Evolutionary conservation across 768 basidiomycete species (phyloP).

Genomic region (Panellus pusillus): DNA sequence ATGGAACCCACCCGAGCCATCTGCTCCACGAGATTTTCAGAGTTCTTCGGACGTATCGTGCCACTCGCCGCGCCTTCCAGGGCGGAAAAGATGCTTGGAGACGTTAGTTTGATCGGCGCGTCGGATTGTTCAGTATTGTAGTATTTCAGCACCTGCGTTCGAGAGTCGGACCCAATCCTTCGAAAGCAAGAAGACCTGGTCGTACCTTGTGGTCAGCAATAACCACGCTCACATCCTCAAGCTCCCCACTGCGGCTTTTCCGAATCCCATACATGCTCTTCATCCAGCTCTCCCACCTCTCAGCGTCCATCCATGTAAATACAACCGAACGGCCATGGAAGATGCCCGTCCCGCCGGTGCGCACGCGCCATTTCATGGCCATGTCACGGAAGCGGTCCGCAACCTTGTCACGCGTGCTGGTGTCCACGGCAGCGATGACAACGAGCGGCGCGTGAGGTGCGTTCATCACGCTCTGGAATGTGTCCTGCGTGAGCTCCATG

Average conservation of each 20-base stretch:
- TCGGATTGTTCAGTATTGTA: slow-evolving; percentile 67
- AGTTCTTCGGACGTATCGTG: slow-evolving; percentile 53
- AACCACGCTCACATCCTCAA: slow-evolving; percentile 54
- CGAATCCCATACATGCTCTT: slow-evolving; percentile 85
- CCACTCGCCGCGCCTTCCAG: slow-evolving; percentile 65
- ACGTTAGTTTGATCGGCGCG: slow-evolving; percentile 54
- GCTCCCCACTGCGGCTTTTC: slow-evolving; percentile 26
- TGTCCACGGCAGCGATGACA: slow-evolving; percentile 61
- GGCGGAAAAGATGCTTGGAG: slow-evolving; percentile 58
- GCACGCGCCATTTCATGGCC: slow-evolving; percentile 59
- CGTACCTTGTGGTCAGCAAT: slow-evolving; percentile 80
- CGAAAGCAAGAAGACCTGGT: slow-evolving; percentile 9
- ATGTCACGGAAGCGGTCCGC: slow-evolving; percentile 49
- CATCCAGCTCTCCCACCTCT: slow-evolving; percentile 85
- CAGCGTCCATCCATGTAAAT: slow-evolving; percentile 88
- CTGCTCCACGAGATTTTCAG: slow-evolving; percentile 71
- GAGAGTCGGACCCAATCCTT: background rate
- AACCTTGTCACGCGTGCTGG: slow-evolving; percentile 39
- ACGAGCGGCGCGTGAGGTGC: slow-evolving; percentile 74
- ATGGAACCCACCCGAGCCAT: slow-evolving; percentile 51
- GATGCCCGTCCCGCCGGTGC: slow-evolving; percentile 40
- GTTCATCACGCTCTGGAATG: slow-evolving; percentile 87
- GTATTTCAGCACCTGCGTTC: slow-evolving; percentile 64
- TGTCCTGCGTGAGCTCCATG: slow-evolving; percentile 72
- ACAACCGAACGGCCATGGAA: slow-evolving; percentile 59